These are phyloP conservation scores for Sanghuangporus sanghuang DNA, from an alignment of 1,284 basidiomycete genomes.

Conservation along the genomic window DNA sequence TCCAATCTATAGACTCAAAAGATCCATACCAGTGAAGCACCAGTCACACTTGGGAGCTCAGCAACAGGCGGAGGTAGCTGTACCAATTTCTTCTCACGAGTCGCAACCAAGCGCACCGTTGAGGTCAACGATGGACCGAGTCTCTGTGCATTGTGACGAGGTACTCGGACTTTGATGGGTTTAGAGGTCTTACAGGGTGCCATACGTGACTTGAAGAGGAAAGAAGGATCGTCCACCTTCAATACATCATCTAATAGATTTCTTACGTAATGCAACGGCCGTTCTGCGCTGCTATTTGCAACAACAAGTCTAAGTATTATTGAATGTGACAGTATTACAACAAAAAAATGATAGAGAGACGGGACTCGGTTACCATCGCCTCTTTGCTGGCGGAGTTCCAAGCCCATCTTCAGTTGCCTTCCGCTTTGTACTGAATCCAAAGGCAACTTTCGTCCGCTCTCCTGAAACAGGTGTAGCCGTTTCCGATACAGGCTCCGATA, in stretches of 20 bases:
- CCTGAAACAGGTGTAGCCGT: conserved; percentile 45
- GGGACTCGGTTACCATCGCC: conserved; percentile 24
- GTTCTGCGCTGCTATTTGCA: not conserved
- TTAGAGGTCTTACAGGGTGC: conserved; percentile 48
- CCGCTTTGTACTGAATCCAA: conserved; percentile 72
- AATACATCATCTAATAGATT: not conserved
- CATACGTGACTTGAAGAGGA: conserved; percentile 33
- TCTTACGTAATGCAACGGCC: not conserved
- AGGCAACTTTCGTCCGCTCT: conserved; percentile 67
- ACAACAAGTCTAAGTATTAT: not conserved
- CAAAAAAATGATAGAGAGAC: not conserved
- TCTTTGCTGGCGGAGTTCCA: conserved; percentile 43
- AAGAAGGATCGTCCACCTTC: not conserved
- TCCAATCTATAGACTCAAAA: conserved; percentile 28
- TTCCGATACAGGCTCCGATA: conserved; percentile 45
- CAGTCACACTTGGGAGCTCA: conserved; percentile 37
- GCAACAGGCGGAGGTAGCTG: conserved; percentile 57
- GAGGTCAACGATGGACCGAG: conserved; percentile 56
- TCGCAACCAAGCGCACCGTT: conserved; percentile 52
- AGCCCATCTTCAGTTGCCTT: conserved; percentile 62
- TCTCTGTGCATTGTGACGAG: conserved; percentile 67
- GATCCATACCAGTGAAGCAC: conserved; percentile 17
- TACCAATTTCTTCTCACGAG: conserved; percentile 41
- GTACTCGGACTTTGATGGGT: conserved; percentile 58
- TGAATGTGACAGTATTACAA: not conserved